A percentile compares a stretch with the other conserved stretches of the same genome.
phyloP scores from a whole-genome alignment of 139 green algal species.

The Picochlorum sp. region DNA sequence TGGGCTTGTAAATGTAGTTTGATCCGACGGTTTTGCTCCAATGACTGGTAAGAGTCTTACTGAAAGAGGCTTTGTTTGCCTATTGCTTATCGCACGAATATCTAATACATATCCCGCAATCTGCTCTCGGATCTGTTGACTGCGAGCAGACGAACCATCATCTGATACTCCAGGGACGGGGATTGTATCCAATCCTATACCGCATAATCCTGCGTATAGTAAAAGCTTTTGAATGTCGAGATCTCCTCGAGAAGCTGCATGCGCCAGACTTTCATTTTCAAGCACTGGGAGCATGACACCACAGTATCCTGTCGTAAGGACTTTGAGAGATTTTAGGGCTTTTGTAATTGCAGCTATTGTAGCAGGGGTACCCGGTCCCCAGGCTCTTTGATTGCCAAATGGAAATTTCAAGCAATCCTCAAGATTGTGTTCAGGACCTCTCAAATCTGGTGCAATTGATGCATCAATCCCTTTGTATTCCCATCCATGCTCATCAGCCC shows the following conservation, averaged over 20 bases:
- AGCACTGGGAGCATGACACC: slow-evolving; percentile 50
- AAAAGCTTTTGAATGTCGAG: slow-evolving; percentile 31
- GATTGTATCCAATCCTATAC: slow-evolving; percentile 45
- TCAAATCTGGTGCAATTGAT: slow-evolving; percentile 33
- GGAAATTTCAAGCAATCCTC: background rate
- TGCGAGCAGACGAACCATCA: too few relatives aligned
- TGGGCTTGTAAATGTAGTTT: slow-evolving; percentile 23
- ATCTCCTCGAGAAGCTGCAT: slow-evolving; percentile 11
- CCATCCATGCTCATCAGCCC: background rate
- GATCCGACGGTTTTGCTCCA: slow-evolving; percentile 18
- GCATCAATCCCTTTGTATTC: slow-evolving; percentile 38
- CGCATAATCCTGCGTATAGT: slow-evolving; percentile 39
- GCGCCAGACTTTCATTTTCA: slow-evolving; percentile 35
- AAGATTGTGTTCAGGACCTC: slow-evolving; percentile 9
- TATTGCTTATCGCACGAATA: slow-evolving; percentile 7
- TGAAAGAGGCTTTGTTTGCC: slow-evolving; percentile 33
- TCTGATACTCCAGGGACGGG: slow-evolving; percentile 28
- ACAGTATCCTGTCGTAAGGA: slow-evolving; percentile 25
- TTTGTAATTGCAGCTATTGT: slow-evolving; percentile 28
- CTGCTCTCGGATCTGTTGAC: background rate
- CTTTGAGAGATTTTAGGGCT: slow-evolving; percentile 30
- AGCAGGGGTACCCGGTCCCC: slow-evolving; percentile 32
- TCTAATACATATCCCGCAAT: slow-evolving; percentile 17
- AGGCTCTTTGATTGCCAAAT: slow-evolving; percentile 4
- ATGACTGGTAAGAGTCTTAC: slow-evolving; percentile 39